phyloP scores from a whole-genome alignment of 148 eudicot species.

The Beta vulgaris region DNA sequence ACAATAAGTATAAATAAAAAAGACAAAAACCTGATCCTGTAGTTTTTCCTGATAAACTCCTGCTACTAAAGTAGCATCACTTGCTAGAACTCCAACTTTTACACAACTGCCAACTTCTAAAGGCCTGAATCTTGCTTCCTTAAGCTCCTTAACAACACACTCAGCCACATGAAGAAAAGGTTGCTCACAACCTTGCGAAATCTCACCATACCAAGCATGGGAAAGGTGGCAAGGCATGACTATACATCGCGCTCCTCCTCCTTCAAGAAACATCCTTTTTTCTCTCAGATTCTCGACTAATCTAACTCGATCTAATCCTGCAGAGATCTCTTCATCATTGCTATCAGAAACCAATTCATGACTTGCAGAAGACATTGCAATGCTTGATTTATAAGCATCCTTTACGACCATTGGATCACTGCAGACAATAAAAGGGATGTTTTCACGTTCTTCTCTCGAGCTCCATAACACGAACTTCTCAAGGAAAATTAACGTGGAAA shows the following conservation, averaged over 20 bases:
- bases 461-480: conserved; percentile 58
- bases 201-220: conserved; percentile 43
- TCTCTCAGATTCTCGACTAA: conserved; percentile 41
- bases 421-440: conserved; percentile 49
- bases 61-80: conserved; percentile 29
- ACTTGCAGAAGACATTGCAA: not conserved
- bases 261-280: conserved; percentile 47
- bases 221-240: conserved; percentile 60
- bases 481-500: conserved; percentile 50
- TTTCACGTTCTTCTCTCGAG: conserved; percentile 32
- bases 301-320: conserved; percentile 1
- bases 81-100: conserved; percentile 48
- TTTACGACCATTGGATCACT: conserved; percentile 56
- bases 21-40: conserved; percentile 37
- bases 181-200: conserved; percentile 41
- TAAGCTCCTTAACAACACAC: conserved; percentile 47
- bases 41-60: conserved; percentile 46
- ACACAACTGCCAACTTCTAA: conserved; percentile 49
- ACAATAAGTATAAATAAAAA: not conserved
- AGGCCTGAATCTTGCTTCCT: conserved; percentile 50
- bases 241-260: conserved; percentile 53
- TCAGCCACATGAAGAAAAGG: conserved; percentile 46
- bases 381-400: too few species aligned
- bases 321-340: too few species aligned
- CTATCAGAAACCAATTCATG: not conserved